Conservation (phyloP, 2,329 filamentous ascomycete genomes). For the Coniochaeta sp. region DNA sequence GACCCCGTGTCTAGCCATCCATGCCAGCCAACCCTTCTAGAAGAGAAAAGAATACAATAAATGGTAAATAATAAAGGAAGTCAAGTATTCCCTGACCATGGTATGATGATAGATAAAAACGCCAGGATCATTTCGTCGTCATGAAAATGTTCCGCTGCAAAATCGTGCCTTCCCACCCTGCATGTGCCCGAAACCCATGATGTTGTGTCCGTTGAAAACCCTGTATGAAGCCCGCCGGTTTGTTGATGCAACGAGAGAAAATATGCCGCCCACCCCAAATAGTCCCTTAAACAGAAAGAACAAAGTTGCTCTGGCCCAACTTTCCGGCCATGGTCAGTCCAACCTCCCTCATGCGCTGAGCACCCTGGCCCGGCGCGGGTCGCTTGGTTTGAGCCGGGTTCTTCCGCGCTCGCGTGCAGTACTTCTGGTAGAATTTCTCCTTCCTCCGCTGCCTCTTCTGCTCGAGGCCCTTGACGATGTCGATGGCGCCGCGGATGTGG, state of each 20-base stretch:
- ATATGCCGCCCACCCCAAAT: constrained; percentile 7
- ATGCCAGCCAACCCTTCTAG: neutral
- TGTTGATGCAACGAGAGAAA: neutral
- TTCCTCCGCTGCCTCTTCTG: constrained; percentile 87
- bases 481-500: constrained; percentile 86
- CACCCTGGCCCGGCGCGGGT: constrained; percentile 76
- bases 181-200: neutral
- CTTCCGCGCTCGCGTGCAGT: constrained; percentile 76
- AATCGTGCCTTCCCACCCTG: neutral
- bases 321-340: constrained; percentile 84
- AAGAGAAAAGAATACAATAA: neutral
- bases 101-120: neutral
- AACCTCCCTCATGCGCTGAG: constrained; percentile 87
- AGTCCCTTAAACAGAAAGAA: constrained; percentile 57
- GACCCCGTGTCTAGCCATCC: neutral
- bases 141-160: constrained; percentile 1
- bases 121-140: constrained; percentile 3
- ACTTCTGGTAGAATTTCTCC: constrained; percentile 87
- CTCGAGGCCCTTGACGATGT: constrained; percentile 95
- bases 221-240: neutral
- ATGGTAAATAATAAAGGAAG: neutral
- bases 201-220: neutral
- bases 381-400: constrained; percentile 55
- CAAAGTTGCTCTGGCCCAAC: constrained; percentile 63
- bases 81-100: neutral